Percentiles rank a stretch among this genome's conserved stretches.
Conservation (phyloP, 2,329 filamentous ascomycete genomes). For the Drechmeria coniospora region DNA sequence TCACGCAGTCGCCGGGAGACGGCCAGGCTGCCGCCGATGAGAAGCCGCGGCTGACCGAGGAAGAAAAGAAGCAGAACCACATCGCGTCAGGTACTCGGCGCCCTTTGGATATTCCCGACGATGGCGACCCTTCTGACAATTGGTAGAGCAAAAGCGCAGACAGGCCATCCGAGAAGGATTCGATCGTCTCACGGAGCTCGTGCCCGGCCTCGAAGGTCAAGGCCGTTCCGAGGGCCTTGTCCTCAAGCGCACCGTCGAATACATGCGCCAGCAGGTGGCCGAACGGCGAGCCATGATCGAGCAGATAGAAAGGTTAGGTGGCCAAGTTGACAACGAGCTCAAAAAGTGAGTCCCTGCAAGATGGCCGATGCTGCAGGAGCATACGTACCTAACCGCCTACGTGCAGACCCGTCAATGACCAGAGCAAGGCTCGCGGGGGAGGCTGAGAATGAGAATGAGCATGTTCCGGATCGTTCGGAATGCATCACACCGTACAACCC, state of each 20-base stretch:
- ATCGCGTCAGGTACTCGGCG: slow-evolving; percentile 32
- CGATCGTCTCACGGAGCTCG: slow-evolving; percentile 63
- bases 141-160: slow-evolving; percentile 28
- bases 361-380: too few relatives aligned
- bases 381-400: neutral
- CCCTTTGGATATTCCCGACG: neutral
- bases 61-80: slow-evolving; percentile 40
- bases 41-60: slow-evolving; percentile 35
- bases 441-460: too few relatives aligned
- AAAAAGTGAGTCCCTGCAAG: slow-evolving; percentile 31
- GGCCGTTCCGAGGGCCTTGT: slow-evolving; percentile 76
- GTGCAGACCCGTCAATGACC: slow-evolving; percentile 3
- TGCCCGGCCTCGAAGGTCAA: slow-evolving; percentile 69
- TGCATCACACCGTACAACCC: too few relatives aligned
- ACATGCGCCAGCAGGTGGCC: slow-evolving; percentile 43
- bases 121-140: too few relatives aligned
- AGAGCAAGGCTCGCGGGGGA: slow-evolving; percentile 2
- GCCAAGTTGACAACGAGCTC: slow-evolving; percentile 33
- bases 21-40: slow-evolving; percentile 20
- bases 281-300: slow-evolving; percentile 42
- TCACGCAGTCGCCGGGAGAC: slow-evolving; percentile 5
- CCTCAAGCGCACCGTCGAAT: slow-evolving; percentile 55
- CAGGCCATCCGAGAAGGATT: slow-evolving; percentile 68
- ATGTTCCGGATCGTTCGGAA: too few relatives aligned
- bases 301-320: slow-evolving; percentile 42